These are phyloP conservation scores for Chimonanthus salicifolius DNA, from an alignment of 164 flowering plant species.

Conservation along the genomic window DNA sequence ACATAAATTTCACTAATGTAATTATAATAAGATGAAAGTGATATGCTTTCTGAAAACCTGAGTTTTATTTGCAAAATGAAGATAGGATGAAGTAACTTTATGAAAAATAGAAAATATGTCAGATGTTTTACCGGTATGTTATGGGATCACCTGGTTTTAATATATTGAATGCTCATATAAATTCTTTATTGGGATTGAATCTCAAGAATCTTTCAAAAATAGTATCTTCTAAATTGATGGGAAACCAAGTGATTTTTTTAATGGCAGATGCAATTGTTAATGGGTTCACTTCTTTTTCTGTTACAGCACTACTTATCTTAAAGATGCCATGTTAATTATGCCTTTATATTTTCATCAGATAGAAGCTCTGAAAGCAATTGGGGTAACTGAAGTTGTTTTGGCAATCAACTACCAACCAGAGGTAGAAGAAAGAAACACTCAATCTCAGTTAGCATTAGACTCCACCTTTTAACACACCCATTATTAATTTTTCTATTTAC, in stretches of 20 bases:
- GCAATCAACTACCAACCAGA: conserved; percentile 27
- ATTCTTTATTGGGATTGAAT: neutral
- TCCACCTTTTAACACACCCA: neutral
- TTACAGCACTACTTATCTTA: neutral
- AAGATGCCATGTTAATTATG: neutral
- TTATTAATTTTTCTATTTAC: neutral
- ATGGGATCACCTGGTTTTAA: neutral
- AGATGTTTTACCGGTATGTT: neutral
- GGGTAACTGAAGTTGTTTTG: conserved; percentile 21
- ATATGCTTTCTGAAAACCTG: neutral
- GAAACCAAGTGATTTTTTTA: too few relatives aligned
- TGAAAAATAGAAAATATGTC: too few relatives aligned
- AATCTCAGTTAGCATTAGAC: neutral
- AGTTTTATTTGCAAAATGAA: neutral
- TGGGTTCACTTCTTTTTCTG: too few relatives aligned
- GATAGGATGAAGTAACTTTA: neutral
- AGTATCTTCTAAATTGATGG: too few relatives aligned
- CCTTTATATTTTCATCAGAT: conserved; percentile 6
- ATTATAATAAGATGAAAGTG: too few relatives aligned
- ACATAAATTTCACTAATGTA: too few relatives aligned
- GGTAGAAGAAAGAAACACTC: conserved; percentile 7
- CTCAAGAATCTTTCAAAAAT: neutral
- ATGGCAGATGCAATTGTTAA: too few relatives aligned
- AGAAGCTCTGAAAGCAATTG: conserved; percentile 24
- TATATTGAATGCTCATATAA: neutral